Evolutionary conservation across 164 flowering plant species (phyloP).

Genomic region (Liquidambar formosana): DNA sequence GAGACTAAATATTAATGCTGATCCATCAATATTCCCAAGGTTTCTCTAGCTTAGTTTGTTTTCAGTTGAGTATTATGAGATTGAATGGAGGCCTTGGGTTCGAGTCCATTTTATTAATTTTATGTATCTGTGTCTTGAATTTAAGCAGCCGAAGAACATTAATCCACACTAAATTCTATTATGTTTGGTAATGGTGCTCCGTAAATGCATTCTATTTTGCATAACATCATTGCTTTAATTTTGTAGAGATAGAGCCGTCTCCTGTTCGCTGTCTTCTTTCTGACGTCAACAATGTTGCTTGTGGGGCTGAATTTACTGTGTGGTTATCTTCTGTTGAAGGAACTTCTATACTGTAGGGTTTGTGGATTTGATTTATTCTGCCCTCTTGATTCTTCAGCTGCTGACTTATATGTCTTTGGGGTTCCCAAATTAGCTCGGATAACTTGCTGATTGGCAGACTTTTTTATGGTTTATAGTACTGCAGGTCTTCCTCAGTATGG

Average conservation of each 20-base stretch:
- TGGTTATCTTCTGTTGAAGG: constrained; percentile 92
- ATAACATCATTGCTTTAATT: neutral
- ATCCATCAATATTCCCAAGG: no score
- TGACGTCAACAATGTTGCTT: constrained; percentile 63
- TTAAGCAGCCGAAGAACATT: no score
- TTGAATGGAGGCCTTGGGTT: no score
- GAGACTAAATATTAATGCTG: no score
- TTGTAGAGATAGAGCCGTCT: constrained; percentile 70
- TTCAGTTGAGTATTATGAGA: no score
- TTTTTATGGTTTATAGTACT: constrained; percentile 56
- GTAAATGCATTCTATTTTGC: constrained; percentile 1
- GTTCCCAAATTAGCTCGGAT: neutral
- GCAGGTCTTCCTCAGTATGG: constrained; percentile 99
- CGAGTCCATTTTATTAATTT: no score
- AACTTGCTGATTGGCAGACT: constrained; percentile 18
- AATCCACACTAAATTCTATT: no score
- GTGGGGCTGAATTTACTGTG: constrained; percentile 95
- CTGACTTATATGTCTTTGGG: neutral
- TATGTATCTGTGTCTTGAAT: no score
- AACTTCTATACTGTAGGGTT: constrained; percentile 90
- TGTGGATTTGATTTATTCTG: constrained; percentile 21
- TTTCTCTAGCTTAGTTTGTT: no score
- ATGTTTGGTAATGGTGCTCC: neutral
- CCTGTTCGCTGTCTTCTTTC: constrained; percentile 85
- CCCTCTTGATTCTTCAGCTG: neutral